Evolutionary conservation across 768 basidiomycete genomes (phyloP), one percentile per base, ranked within the genome.

Genomic region (Rossbeevera mucosa): DNA sequence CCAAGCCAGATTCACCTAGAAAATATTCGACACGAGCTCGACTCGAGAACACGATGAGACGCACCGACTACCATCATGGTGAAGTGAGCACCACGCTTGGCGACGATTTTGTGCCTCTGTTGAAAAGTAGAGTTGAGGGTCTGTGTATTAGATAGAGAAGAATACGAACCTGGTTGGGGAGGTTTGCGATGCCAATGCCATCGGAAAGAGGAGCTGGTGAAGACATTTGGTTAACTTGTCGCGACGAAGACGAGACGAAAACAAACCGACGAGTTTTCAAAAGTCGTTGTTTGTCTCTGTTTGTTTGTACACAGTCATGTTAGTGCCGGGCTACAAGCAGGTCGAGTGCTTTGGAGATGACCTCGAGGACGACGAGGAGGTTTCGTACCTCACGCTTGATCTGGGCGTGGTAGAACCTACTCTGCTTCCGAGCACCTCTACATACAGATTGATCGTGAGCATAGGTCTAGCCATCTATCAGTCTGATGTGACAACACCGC

Each of bases 101-200:
- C 94, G 58, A 98, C 94, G 68, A 98, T 98, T 80, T 97, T 97
- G 79, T 99, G 96, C 78, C 90, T 86, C 94, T 97, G 69, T 45
- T 48, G 12, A 30, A 30, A 26, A 58, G 53, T 48, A 45, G 48
- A 13, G 3, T 6, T 51, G 12, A 26, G 13, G 0, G 13, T 36
- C 22, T 13, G 13, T 36, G 20, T 13, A 4, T 12, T 4, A 13
- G 5, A 16, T 20, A 56, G 5, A n/a, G 0, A 4, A 8, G 16
- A 38, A 21, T 9, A 66, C 80, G 56, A 46, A 94, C 94, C 83
- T 98, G 96, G 80, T 97, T 98, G 47, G 95, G 96, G 61, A 99
- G 79, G 77, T 97, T 97, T 67, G 92, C 90, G 66, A 94, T 94
- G 59, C 92, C 92, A 71, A 93, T 91, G 57, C 91, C 90, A 71